A percentile compares a stretch with the other conserved stretches of the same genome.
phyloP scores from a whole-genome alignment of 2,329 filamentous ascomycete genomes.

The Fusarium paranaense region DNA sequence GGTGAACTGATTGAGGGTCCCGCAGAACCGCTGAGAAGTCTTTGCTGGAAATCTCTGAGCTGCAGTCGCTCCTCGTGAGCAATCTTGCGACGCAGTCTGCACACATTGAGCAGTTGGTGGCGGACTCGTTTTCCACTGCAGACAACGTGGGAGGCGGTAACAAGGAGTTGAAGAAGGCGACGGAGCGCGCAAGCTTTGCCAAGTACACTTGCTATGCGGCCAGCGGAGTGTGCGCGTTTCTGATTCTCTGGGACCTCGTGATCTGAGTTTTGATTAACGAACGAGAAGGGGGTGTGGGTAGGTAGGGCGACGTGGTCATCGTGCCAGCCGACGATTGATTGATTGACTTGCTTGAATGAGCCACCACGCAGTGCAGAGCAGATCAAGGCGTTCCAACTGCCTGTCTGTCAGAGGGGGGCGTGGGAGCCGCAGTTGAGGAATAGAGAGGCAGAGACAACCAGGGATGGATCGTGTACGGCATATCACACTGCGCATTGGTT shows the following conservation, averaged over 20 bases:
- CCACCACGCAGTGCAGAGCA: neutral
- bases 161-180: slow-evolving; percentile 88
- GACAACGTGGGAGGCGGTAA: slow-evolving; percentile 93
- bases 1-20: slow-evolving; percentile 29
- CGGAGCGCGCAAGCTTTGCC: slow-evolving; percentile 76
- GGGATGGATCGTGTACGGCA: slow-evolving; percentile 6
- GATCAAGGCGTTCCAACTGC: neutral
- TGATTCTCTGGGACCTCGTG: slow-evolving; percentile 83
- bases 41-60: slow-evolving; percentile 89
- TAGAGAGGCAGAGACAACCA: neutral
- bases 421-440: slow-evolving; percentile 5
- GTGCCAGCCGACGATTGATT: neutral
- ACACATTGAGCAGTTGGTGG: slow-evolving; percentile 88
- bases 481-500: slow-evolving; percentile 7
- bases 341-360: slow-evolving; percentile 6
- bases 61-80: slow-evolving; percentile 88
- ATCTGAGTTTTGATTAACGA: slow-evolving; percentile 47
- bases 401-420: neutral
- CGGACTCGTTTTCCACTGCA: slow-evolving; percentile 83
- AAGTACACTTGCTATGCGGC: slow-evolving; percentile 86
- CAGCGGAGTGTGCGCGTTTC: slow-evolving; percentile 77
- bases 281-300: slow-evolving; percentile 3
- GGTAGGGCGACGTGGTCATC: neutral
- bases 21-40: slow-evolving; percentile 87
- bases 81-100: slow-evolving; percentile 89